phyloP scores from a whole-genome alignment of 371 early-diverging fungal genomes.

The Haplosporangium sp. region DNA sequence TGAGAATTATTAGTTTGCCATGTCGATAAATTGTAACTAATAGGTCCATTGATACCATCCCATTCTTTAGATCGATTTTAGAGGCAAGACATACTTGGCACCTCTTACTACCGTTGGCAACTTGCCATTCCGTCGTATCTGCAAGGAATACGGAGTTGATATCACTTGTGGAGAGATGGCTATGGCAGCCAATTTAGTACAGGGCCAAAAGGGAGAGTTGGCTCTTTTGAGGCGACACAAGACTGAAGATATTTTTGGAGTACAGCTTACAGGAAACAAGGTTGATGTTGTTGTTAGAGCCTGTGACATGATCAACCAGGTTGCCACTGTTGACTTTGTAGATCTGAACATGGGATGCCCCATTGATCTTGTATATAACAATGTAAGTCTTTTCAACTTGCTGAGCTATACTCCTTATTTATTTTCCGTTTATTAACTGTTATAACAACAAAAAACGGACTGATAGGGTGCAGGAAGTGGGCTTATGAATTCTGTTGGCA shows the following conservation, averaged over 20 bases:
- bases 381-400: conserved; percentile 42
- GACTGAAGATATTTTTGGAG: conserved; percentile 93
- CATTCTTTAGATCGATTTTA: conserved; percentile 77
- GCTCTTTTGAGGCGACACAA: conserved; percentile 89
- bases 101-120: conserved; percentile 99
- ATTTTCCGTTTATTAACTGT: too few species aligned
- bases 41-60: neutral
- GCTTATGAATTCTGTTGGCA: conserved; percentile 74
- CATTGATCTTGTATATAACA: conserved; percentile 86
- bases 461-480: conserved; percentile 87
- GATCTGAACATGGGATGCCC: conserved; percentile 98
- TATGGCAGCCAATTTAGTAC: conserved; percentile 76
- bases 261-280: conserved; percentile 84
- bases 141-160: conserved; percentile 94
- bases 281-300: conserved; percentile 75
- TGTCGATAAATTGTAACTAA: neutral
- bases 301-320: conserved; percentile 76
- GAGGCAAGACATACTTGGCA: conserved; percentile 93
- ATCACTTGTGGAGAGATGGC: conserved; percentile 99
- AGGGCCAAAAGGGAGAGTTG: conserved; percentile 87
- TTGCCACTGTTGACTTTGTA: conserved; percentile 89
- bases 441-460: too few species aligned
- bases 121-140: conserved; percentile 94
- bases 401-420: too few species aligned
- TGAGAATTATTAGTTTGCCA: neutral